Evolutionary conservation across 129 eudicot species (phyloP).

Genomic region (Glebionis coronaria): DNA sequence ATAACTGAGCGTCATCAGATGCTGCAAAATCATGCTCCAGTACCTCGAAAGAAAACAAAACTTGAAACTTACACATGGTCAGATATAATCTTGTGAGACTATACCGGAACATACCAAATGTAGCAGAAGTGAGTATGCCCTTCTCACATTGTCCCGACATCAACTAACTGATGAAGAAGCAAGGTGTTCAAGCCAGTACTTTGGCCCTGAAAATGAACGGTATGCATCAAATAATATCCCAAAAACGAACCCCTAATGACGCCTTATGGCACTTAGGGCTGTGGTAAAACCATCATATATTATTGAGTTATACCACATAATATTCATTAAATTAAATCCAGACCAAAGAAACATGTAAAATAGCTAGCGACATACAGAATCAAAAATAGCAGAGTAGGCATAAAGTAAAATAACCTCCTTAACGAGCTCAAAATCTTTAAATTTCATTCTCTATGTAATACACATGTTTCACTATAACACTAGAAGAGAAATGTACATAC

Average conservation of each 20-base stretch:
- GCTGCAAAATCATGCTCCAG: no score
- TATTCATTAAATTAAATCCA: background rate
- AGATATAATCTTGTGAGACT: background rate
- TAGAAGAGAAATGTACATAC: background rate
- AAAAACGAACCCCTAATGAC: slow-evolving; percentile 14
- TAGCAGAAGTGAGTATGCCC: background rate
- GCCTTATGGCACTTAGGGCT: slow-evolving; percentile 13
- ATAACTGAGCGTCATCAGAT: no score
- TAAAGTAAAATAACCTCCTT: no score
- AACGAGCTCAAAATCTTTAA: background rate
- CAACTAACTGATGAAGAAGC: background rate
- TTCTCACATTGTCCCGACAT: background rate
- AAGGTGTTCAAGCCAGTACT: slow-evolving; percentile 1
- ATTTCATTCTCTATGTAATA: background rate
- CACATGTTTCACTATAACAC: background rate
- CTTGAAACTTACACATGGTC: background rate
- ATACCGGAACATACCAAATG: background rate
- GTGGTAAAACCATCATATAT: slow-evolving; percentile 10
- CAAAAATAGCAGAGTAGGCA: no score
- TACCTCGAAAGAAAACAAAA: no score
- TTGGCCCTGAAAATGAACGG: slow-evolving; percentile 48
- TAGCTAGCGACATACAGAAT: background rate
- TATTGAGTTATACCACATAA: background rate
- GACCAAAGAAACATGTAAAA: slow-evolving; percentile 6
- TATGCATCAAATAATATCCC: slow-evolving; percentile 39